Base-by-base conservation (phyloP, 2,329 filamentous ascomycete species). In the Trichoderma atrobrunneum region DNA sequence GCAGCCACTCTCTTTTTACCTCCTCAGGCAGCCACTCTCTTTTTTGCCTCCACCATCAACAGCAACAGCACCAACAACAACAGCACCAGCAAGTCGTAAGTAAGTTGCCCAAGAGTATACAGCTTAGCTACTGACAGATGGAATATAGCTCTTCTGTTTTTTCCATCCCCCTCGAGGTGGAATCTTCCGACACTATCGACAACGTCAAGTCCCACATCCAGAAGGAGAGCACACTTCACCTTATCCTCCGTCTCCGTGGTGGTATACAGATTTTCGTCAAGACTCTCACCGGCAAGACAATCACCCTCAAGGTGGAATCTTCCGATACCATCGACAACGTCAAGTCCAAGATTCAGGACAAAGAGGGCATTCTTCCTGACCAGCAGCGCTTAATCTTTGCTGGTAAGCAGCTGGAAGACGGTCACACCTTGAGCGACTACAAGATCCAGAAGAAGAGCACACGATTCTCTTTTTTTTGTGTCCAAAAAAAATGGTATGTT, bases 281-380 rank as follows among this genome's bases (percentile, higher is more conserved):
- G 87, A 94, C 92, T 6, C 83, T 98, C 73, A 98, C 95, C 81
- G 94, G 94, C 78, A 97, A 97, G 88, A 97, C 95, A 59, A 97
- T 97, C 79, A 97, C 94, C 3, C 85, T 97, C 7, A 93, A 97
- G 84, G 94, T 97, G 2, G 94, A 97, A 82, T 94, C 92, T 0
- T 92, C 89, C 2, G 94, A 97, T 79, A 97, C 94, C 66, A 97
- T 97, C 82, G 94, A 97, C 86, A 97, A 98, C 75, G 95, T 98
- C 62, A 98, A 98, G 90, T 90, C 88, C 70, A 98, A 98, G 90
- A 98, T 98, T 71, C 95, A 98, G 84, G 95, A 98, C 80, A 98
- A 98, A 90, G 95, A 98, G 84, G 95, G 95, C 61, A 98, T 98
- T 72, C 95, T 95, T 60, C 95, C 95, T 21, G 95, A 98, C 81